Evolutionary conservation across 108 stramenopile genomes (phyloP), one percentile per base, ranked within the genome.

Genomic region (Cyclotella atomus): DNA sequence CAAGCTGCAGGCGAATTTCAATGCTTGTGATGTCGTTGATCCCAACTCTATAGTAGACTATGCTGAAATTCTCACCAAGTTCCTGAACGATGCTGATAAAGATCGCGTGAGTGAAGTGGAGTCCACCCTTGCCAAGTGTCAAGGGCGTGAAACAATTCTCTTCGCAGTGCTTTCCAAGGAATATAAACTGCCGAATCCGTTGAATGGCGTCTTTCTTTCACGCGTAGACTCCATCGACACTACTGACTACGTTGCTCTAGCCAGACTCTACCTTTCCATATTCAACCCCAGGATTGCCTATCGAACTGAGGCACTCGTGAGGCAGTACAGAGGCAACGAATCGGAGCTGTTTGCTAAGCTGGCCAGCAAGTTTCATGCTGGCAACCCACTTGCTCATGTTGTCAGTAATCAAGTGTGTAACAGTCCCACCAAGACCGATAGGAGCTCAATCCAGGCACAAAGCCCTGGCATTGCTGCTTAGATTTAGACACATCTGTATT

Each of bases 381-480:
- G 47, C 25, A 49, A 46, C n/a, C 65, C 47, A 2, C 19, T 66
- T 61, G 2, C 19, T 2, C 24, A 17, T 36, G 59, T 12, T 60
- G 36, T 16, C 4, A 24, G 20, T n/a, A 23, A 32, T 1, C 14
- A 15, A 33, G 32, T 33, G 9, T 2, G n/a, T n/a, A n/a, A n/a
- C 2, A 6, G 5, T 17, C 28, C 19, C 30, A 8, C 16, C 25
- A 32, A 32, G 0, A 2, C 56, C 56, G 30, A 6, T 27, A 8
- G 33, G 30, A 14, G 23, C 1, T 14, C 60, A 24, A 15, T 8
- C 28, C 36, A n/a, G n/a, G 15, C 23, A 20, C 38, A 30, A 16
- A 61, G 60, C 41, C 38, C 60, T 61, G 34, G 60, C 12, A 61
- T 61, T 41, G 60, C 20, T 61, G 38, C 36, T 41, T 41, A 43